A percentile compares a stretch with the other conserved stretches of the same genome.
phyloP scores from a whole-genome alignment of 805 yeast species.

The Starmerella apis region DNA sequence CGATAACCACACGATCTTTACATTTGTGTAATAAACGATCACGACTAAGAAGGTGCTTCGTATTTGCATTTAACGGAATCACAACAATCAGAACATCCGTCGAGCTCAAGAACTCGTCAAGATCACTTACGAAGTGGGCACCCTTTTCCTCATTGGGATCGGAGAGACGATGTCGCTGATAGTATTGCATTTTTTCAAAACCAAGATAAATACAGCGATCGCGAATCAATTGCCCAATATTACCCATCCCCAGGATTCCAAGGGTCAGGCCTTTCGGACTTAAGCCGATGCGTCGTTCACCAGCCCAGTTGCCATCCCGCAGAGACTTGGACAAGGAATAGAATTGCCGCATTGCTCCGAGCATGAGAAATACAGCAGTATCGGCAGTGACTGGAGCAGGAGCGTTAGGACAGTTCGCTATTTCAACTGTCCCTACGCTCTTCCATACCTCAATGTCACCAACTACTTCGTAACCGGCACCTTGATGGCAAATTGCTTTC shows the following conservation, averaged over 20 bases:
- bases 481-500: constrained; percentile 39
- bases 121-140: constrained; percentile 35
- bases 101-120: constrained; percentile 50
- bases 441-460: constrained; percentile 38
- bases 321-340: constrained; percentile 35
- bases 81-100: constrained; percentile 67
- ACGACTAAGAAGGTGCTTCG: constrained; percentile 58
- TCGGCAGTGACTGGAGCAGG: constrained; percentile 50
- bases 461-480: constrained; percentile 53
- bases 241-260: constrained; percentile 55
- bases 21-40: constrained; percentile 47
- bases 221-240: constrained; percentile 47
- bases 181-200: constrained; percentile 40
- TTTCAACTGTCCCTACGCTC: constrained; percentile 34
- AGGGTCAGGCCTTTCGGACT: constrained; percentile 42
- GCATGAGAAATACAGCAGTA: constrained; percentile 40
- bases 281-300: constrained; percentile 32
- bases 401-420: constrained; percentile 45
- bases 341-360: constrained; percentile 44
- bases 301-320: constrained; percentile 40
- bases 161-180: constrained; percentile 39
- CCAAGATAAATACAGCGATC: constrained; percentile 43
- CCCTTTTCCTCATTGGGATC: constrained; percentile 38
- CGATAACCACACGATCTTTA: constrained; percentile 68
- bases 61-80: constrained; percentile 63